phyloP scores from a whole-genome alignment of 371 early-diverging fungal species.

The Lichtheimia ramosa region DNA sequence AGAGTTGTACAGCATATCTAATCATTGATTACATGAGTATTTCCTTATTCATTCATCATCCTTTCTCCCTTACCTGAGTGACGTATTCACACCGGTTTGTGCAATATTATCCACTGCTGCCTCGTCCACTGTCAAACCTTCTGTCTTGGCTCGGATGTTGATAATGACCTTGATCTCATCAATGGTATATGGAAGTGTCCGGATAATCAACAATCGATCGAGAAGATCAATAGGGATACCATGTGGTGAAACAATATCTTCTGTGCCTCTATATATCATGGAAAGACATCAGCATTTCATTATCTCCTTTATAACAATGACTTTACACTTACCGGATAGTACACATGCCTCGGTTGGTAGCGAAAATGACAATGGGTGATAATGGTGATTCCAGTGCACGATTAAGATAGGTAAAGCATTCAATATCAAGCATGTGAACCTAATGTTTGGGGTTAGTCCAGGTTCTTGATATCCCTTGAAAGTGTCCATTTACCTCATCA shows the following conservation, averaged over 20 bases:
- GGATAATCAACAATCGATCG: conserved; percentile 94
- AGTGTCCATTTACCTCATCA: conserved; percentile 73
- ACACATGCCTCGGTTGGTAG: conserved; percentile 97
- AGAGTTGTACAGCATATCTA: conserved; percentile 96
- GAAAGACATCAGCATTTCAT: conserved; percentile 1
- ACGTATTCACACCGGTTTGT: conserved; percentile 81
- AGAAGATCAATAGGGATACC: conserved; percentile 97
- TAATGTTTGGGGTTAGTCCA: conserved; percentile 1
- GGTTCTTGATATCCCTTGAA: not conserved
- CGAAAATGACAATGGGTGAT: conserved; percentile 97
- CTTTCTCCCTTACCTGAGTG: conserved; percentile 46
- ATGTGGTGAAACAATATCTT: conserved; percentile 89
- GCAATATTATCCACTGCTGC: conserved; percentile 81
- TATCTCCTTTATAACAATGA: not conserved
- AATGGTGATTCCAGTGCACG: conserved; percentile 92
- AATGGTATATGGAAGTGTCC: conserved; percentile 88
- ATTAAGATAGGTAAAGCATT: conserved; percentile 98
- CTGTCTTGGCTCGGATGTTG: conserved; percentile 88
- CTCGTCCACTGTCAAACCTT: conserved; percentile 74
- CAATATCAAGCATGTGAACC: conserved; percentile 98
- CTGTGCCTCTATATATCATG: conserved; percentile 72
- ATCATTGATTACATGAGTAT: not conserved
- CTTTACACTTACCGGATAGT: conserved; percentile 70
- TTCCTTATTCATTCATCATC: conserved; percentile 8
- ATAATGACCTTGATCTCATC: conserved; percentile 93